A percentile compares a stretch with the other conserved stretches of the same genome.
Conservation (phyloP, 1,284 basidiomycete genomes). For the Heterobasidion annosum region DNA sequence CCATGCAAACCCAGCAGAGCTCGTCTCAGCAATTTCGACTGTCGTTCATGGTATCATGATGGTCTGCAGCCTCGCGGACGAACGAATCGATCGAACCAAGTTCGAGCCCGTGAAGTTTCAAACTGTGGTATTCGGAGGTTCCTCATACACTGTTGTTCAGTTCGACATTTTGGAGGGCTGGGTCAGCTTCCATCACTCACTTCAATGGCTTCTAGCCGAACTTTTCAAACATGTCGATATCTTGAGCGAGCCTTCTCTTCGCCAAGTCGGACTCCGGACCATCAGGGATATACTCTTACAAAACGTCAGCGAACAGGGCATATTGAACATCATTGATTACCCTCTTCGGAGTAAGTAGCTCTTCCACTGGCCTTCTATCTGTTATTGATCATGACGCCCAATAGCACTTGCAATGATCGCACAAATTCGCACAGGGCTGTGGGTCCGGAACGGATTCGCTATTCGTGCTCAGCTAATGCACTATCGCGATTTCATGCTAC, state of each 20-base stretch:
- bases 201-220: conserved; percentile 91
- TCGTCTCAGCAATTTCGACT: conserved; percentile 60
- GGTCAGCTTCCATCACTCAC: conserved; percentile 91
- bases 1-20: conserved; percentile 44
- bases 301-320: conserved; percentile 50
- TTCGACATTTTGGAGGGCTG: conserved; percentile 77
- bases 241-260: conserved; percentile 47
- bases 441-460: conserved; percentile 96
- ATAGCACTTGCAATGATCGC: conserved; percentile 83
- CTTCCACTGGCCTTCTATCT: background rate
- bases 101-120: conserved; percentile 58
- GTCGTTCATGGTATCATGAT: conserved; percentile 70
- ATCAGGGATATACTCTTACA: conserved; percentile 54
- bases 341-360: conserved; percentile 68
- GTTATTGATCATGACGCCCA: background rate
- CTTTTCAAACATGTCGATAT: conserved; percentile 75
- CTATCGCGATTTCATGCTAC: conserved; percentile 93
- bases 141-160: conserved; percentile 54
- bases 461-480: conserved; percentile 95
- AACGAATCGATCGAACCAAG: conserved; percentile 56
- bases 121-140: conserved; percentile 53
- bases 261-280: conserved; percentile 39
- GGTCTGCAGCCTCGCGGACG: conserved; percentile 57
- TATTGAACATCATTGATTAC: conserved; percentile 75
- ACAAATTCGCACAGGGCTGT: conserved; percentile 91